Conservation (phyloP, 305 asterid species). For the Plantago lanceolata region DNA sequence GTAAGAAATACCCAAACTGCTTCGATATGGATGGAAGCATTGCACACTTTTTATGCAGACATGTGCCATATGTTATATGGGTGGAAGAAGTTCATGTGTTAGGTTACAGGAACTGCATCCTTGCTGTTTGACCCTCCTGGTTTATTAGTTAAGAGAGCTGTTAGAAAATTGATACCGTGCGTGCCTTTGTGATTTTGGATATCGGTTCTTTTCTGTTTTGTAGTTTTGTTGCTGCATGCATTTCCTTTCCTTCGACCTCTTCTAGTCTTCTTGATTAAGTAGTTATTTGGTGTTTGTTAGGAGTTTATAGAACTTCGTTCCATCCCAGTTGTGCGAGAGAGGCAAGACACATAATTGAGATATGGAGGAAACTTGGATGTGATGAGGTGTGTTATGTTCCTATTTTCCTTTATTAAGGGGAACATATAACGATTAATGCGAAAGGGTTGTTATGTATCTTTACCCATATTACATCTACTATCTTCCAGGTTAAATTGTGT, state of each 20-base stretch:
- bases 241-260: slow-evolving; percentile 15
- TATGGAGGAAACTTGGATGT: slow-evolving; percentile 91
- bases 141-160: not conserved
- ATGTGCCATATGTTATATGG: no score
- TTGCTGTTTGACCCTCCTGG: no score
- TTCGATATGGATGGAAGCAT: no score
- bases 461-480: not conserved
- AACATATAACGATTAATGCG: no score
- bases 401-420: no score
- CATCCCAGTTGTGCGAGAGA: slow-evolving; percentile 99
- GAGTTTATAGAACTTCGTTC: slow-evolving; percentile 94
- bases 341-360: slow-evolving; percentile 89
- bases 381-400: slow-evolving; percentile 61
- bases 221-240: not conserved
- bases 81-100: no score
- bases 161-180: not conserved
- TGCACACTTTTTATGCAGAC: no score
- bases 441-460: not conserved
- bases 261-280: slow-evolving; percentile 30
- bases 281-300: slow-evolving; percentile 46
- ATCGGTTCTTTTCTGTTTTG: no score
- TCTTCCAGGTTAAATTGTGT: slow-evolving; percentile 78
- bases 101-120: no score
- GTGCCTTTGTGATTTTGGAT: not conserved
- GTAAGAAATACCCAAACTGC: no score